Conservation (phyloP, 2,329 filamentous ascomycete species). For the Trichophyton simii region DNA sequence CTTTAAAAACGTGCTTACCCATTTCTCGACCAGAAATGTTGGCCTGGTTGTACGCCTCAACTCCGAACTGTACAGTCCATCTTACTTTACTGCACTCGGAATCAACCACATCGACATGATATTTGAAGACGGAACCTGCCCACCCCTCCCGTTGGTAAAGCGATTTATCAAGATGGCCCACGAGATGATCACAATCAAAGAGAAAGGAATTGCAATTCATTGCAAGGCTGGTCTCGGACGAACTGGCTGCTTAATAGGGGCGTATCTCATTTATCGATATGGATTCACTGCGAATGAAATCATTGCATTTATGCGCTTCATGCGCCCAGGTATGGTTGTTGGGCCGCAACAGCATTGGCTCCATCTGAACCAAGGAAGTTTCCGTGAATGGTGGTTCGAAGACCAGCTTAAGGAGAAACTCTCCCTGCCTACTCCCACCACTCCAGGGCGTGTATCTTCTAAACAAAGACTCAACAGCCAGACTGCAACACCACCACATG, state of each 20-base stretch:
- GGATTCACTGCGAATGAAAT: constrained; percentile 96
- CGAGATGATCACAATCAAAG: constrained; percentile 80
- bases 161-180: constrained; percentile 93
- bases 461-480: constrained; percentile 44
- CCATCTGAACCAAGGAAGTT: constrained; percentile 88
- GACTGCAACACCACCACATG: constrained; percentile 73
- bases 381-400: constrained; percentile 94
- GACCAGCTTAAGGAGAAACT: constrained; percentile 70
- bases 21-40: constrained; percentile 79
- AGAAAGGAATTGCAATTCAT: constrained; percentile 90
- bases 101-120: constrained; percentile 99
- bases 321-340: constrained; percentile 97
- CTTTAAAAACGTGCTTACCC: constrained; percentile 89
- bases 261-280: constrained; percentile 93
- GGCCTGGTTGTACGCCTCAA: constrained; percentile 91
- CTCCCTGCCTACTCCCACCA: constrained; percentile 43
- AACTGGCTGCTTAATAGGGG: constrained; percentile 91
- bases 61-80: constrained; percentile 87
- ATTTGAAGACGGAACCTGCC: constrained; percentile 96
- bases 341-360: constrained; percentile 98
- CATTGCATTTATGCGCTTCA: constrained; percentile 97
- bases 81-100: constrained; percentile 90
- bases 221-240: constrained; percentile 95
- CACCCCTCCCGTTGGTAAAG: constrained; percentile 72
- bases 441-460: constrained; percentile 41